These are phyloP conservation scores for Penicillium turbatum DNA, from an alignment of 495 filamentous ascomycete genomes.

Conservation along the genomic window DNA sequence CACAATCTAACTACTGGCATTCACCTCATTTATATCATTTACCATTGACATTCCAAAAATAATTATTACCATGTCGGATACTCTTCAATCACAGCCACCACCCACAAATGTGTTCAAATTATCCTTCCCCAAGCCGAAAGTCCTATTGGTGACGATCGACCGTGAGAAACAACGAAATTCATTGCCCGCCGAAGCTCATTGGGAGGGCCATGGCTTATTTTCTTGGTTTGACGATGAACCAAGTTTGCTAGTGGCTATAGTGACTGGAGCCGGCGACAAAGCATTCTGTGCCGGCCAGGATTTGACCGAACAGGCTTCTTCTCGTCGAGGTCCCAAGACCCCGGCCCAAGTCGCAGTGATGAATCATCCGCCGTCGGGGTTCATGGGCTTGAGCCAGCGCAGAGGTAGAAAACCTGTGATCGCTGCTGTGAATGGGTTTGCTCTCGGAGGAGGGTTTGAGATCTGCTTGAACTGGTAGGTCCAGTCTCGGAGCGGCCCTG, in stretches of 20 bases:
- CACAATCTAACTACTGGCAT: neutral
- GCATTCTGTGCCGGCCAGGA: conserved; percentile 52
- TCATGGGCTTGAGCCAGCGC: conserved; percentile 29
- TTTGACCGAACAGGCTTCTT: conserved; percentile 27
- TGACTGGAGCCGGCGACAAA: conserved; percentile 47
- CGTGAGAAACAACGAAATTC: conserved; percentile 39
- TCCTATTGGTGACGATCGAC: conserved; percentile 36
- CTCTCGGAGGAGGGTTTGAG: conserved; percentile 69
- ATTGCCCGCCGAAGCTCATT: conserved; percentile 39
- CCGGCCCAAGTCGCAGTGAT: conserved; percentile 10
- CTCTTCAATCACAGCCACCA: conserved; percentile 13
- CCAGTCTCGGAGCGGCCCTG: neutral
- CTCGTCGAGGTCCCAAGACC: conserved; percentile 5
- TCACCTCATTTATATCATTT: too few relatives aligned
- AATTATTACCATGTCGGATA: conserved; percentile 3
- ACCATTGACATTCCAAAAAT: neutral
- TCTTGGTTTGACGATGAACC: conserved; percentile 50
- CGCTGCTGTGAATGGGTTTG: conserved; percentile 65
- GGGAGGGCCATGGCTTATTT: conserved; percentile 42
- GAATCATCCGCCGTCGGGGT: conserved; percentile 22
- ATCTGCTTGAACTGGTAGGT: conserved; percentile 54
- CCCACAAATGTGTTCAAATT: conserved; percentile 17
- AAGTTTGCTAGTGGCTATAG: conserved; percentile 41
- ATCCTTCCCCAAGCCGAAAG: conserved; percentile 29
- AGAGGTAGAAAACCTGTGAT: conserved; percentile 54